These are phyloP conservation scores for Fusarium globosum DNA, from an alignment of 2,329 filamentous ascomycete species.

Conservation along the genomic window DNA sequence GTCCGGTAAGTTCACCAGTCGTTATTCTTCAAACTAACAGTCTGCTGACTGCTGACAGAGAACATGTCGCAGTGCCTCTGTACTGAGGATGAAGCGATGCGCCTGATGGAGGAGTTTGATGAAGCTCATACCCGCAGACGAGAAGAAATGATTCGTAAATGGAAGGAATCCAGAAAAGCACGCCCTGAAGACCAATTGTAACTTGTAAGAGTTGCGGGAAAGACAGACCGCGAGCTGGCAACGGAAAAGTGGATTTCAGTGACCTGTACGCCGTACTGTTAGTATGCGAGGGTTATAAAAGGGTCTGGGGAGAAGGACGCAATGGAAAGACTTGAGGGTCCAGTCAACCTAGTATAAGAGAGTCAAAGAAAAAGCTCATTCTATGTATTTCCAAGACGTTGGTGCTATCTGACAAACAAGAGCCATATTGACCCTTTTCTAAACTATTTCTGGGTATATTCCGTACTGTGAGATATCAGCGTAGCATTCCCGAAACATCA, in stretches of 20 bases:
- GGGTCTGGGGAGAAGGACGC: accelerated
- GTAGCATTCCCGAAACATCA: neutral
- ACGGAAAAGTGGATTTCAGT: neutral
- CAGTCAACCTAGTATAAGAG: neutral
- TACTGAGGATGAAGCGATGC: neutral
- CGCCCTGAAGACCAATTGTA: neutral
- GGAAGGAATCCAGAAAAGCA: neutral
- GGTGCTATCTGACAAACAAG: no score
- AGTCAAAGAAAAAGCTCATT: no score
- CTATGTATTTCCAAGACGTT: no score
- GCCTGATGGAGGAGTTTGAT: neutral
- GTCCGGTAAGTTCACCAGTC: neutral
- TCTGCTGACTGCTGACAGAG: neutral
- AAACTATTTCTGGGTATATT: no score
- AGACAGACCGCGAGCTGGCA: neutral
- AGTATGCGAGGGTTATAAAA: neutral
- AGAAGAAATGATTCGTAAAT: neutral
- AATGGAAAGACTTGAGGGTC: neutral
- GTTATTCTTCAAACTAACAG: neutral
- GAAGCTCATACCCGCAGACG: neutral
- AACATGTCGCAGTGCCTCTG: accelerated
- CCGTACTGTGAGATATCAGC: neutral
- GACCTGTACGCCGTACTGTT: neutral
- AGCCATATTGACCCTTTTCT: no score
- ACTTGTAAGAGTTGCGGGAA: neutral